Evolutionary conservation across 2,329 filamentous ascomycete genomes (phyloP).

Genomic region (Penicillium freii): DNA sequence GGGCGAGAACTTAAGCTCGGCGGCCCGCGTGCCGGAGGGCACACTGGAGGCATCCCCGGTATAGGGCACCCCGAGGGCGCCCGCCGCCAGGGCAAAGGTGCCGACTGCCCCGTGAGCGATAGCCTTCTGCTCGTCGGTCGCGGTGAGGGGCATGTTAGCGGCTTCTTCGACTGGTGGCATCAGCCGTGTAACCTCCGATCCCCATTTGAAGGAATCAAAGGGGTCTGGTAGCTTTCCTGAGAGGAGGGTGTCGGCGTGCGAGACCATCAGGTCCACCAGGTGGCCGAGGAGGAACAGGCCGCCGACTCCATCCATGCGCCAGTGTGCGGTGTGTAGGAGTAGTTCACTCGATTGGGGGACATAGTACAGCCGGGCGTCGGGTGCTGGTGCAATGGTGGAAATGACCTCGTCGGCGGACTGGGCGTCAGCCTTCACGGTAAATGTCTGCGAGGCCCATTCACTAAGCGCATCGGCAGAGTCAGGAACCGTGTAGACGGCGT

Average conservation of each 20-base stretch:
- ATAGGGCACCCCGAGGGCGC: slow-evolving; percentile 24
- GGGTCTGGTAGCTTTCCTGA: slow-evolving; percentile 19
- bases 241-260: slow-evolving; percentile 8
- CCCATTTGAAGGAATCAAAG: slow-evolving; percentile 25
- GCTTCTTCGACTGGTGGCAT: slow-evolving; percentile 25
- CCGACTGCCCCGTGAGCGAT: slow-evolving; percentile 14
- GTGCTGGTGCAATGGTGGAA: slow-evolving; percentile 2
- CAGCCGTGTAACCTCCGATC: slow-evolving; percentile 25
- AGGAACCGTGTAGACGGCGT: slow-evolving; percentile 12
- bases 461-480: slow-evolving; percentile 2
- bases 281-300: slow-evolving; percentile 20
- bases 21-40: slow-evolving; percentile 22
- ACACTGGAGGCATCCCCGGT: slow-evolving; percentile 14
- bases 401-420: slow-evolving; percentile 12
- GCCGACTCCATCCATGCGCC: slow-evolving; percentile 32
- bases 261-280: slow-evolving; percentile 21
- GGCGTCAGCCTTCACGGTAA: slow-evolving; percentile 4
- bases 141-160: slow-evolving; percentile 13
- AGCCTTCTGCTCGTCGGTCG: slow-evolving; percentile 11
- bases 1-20: slow-evolving; percentile 13
- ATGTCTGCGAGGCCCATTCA: slow-evolving; percentile 17
- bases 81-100: slow-evolving; percentile 19
- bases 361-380: slow-evolving; percentile 15
- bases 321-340: slow-evolving; percentile 24
- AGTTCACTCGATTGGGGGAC: slow-evolving; percentile 9